Conservation (phyloP, 1,139 yeast species). For the Saccharomycopsis hybrid region DNA sequence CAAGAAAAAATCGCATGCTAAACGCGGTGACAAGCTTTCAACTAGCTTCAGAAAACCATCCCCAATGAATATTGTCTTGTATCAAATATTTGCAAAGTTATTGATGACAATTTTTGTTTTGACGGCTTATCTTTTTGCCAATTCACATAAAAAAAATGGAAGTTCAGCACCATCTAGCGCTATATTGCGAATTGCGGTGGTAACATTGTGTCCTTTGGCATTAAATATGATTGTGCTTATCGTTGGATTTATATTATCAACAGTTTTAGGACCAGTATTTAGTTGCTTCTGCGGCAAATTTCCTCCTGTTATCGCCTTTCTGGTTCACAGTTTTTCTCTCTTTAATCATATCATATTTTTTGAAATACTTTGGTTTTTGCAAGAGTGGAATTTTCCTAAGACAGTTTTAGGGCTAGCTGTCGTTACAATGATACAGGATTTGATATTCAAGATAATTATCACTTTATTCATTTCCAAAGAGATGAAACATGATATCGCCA, state of each 20-base stretch:
- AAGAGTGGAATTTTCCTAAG: conserved; percentile 55
- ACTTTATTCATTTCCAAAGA: conserved; percentile 53
- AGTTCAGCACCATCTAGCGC: conserved; percentile 46
- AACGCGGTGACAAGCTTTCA: conserved; percentile 29
- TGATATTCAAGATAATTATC: conserved; percentile 42
- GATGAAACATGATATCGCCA: conserved; percentile 46
- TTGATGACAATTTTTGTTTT: conserved; percentile 34
- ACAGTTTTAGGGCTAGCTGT: conserved; percentile 55
- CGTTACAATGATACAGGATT: conserved; percentile 46
- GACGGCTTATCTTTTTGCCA: not conserved
- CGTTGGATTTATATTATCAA: conserved; percentile 41
- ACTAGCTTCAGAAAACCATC: conserved; percentile 37
- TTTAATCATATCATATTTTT: conserved; percentile 47
- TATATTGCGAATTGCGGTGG: conserved; percentile 43
- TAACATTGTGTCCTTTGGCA: conserved; percentile 48
- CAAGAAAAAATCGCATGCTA: conserved; percentile 38
- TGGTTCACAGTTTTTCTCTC: conserved; percentile 49
- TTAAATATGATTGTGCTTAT: conserved; percentile 41
- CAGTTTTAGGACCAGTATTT: conserved; percentile 41
- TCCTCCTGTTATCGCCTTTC: conserved; percentile 39
- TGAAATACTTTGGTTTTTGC: conserved; percentile 56
- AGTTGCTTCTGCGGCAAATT: conserved; percentile 33
- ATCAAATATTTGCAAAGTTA: conserved; percentile 49
- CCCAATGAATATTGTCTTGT: conserved; percentile 42
- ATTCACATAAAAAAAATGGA: conserved; percentile 28